Conservation (phyloP, 1,139 yeast genomes). For the Debaryomycetaceae sp. region DNA sequence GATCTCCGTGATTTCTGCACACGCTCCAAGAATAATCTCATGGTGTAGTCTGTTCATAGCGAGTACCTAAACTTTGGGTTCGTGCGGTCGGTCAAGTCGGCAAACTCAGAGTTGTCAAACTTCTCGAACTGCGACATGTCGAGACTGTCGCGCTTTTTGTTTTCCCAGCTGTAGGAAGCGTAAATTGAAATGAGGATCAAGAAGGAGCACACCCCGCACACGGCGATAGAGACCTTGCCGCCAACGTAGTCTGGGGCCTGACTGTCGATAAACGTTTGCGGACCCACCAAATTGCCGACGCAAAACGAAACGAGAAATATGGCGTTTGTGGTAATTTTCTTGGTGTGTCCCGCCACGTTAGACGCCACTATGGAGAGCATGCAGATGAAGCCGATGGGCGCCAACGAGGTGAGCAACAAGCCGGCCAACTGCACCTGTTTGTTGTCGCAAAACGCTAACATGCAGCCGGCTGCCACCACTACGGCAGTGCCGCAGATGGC, state of each 20-base stretch:
- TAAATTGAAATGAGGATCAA: constrained; percentile 19
- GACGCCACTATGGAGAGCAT: constrained; percentile 20
- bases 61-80: constrained; percentile 58
- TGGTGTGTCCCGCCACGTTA: constrained; percentile 20
- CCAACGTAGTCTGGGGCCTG: constrained; percentile 51
- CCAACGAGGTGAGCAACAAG: constrained; percentile 18
- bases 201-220: constrained; percentile 23
- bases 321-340: constrained; percentile 19
- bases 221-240: constrained; percentile 39
- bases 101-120: constrained; percentile 49
- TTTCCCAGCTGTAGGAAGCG: constrained; percentile 26
- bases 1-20: too few relatives aligned
- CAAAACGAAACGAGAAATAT: constrained; percentile 44
- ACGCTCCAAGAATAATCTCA: too few relatives aligned
- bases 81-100: constrained; percentile 63
- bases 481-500: constrained; percentile 37
- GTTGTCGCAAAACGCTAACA: constrained; percentile 44
- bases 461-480: constrained; percentile 35
- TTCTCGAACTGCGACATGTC: constrained; percentile 4
- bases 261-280: constrained; percentile 54
- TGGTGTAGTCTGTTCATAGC: too few relatives aligned
- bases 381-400: constrained; percentile 33
- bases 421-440: constrained; percentile 42
- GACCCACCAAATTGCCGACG: constrained; percentile 67
- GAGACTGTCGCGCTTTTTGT: constrained; percentile 22